These are phyloP conservation scores for Tanacetum coccineum DNA, from an alignment of 129 eudicot species.

Conservation along the genomic window DNA sequence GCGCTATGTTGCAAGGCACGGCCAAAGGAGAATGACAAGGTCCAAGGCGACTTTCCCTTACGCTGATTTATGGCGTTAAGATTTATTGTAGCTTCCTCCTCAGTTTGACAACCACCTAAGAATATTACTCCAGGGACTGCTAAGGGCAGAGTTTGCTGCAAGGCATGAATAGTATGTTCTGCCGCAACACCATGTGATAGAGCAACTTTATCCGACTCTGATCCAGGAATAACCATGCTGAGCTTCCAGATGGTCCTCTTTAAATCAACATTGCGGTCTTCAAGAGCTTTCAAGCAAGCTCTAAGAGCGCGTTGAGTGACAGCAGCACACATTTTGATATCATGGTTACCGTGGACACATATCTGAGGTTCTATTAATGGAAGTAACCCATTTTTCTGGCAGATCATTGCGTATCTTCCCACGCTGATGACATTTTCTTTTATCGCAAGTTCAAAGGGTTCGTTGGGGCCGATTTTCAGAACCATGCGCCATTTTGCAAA, in stretches of 20 bases:
- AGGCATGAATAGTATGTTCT: constrained; percentile 76
- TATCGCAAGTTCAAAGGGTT: constrained; percentile 83
- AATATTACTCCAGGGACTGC: constrained; percentile 90
- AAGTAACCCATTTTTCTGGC: constrained; percentile 83
- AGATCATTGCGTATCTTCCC: constrained; percentile 91
- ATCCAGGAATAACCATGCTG: constrained; percentile 93
- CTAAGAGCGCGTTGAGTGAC: constrained; percentile 84
- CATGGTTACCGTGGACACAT: constrained; percentile 83
- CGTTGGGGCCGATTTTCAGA: constrained; percentile 76
- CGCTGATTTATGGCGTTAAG: constrained; percentile 88
- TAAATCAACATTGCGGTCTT: constrained; percentile 81
- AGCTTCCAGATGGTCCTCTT: constrained; percentile 92
- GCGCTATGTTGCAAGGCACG: constrained; percentile 95
- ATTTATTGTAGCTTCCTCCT: constrained; percentile 76
- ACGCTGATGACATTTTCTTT: constrained; percentile 82
- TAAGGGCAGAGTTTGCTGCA: constrained; percentile 82
- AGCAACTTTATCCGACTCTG: constrained; percentile 66
- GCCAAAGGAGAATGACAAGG: constrained; percentile 72
- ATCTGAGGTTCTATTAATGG: constrained; percentile 96
- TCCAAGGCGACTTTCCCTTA: constrained; percentile 87
- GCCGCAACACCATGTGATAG: constrained; percentile 87
- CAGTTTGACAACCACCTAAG: constrained; percentile 93
- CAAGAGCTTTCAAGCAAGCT: constrained; percentile 90
- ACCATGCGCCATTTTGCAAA: constrained; percentile 96
- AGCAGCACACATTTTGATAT: constrained; percentile 75